Percentiles rank a stretch among this genome's conserved stretches.
Conservation (phyloP, 2,329 filamentous ascomycete genomes). For the Sporothrix humicola region DNA sequence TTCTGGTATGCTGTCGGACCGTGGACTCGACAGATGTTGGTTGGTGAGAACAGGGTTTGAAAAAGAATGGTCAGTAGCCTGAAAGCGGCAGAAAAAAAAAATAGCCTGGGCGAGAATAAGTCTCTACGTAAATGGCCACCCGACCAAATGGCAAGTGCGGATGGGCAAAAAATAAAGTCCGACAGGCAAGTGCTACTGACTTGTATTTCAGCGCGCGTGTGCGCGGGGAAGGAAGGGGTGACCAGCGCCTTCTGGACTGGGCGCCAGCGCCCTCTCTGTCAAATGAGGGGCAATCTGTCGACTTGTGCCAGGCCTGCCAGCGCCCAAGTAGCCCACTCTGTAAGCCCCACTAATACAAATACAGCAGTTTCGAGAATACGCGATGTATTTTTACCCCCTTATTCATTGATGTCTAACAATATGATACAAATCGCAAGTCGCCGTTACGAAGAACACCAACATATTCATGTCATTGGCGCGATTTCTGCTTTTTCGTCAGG, state of each 20-base stretch:
- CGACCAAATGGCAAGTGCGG: constrained; percentile 24
- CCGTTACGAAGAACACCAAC: too few relatives aligned
- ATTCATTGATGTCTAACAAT: neutral
- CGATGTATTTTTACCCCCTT: neutral
- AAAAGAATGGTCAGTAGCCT: neutral
- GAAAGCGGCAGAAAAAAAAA: constrained; percentile 26
- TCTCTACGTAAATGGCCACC: constrained; percentile 11
- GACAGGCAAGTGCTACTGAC: constrained; percentile 6
- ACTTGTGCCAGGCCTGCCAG: neutral
- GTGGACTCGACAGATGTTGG: neutral
- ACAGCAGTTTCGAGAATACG: neutral
- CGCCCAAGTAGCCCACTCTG: constrained; percentile 6
- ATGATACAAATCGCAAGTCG: neutral
- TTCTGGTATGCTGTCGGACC: neutral
- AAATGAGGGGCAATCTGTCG: constrained; percentile 26
- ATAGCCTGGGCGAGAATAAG: constrained; percentile 23
- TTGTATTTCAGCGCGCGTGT: neutral
- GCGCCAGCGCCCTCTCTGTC: neutral
- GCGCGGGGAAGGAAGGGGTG: constrained; percentile 17
- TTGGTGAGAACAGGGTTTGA: neutral
- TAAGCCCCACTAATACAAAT: constrained; percentile 15
- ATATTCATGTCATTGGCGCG: too few relatives aligned
- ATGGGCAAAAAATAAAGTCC: constrained; percentile 36
- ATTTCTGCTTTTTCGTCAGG: too few relatives aligned
- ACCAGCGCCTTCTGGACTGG: neutral